Evolutionary conservation across 2,329 filamentous ascomycete genomes (phyloP).

Genomic region (Cordyceps farinosa): DNA sequence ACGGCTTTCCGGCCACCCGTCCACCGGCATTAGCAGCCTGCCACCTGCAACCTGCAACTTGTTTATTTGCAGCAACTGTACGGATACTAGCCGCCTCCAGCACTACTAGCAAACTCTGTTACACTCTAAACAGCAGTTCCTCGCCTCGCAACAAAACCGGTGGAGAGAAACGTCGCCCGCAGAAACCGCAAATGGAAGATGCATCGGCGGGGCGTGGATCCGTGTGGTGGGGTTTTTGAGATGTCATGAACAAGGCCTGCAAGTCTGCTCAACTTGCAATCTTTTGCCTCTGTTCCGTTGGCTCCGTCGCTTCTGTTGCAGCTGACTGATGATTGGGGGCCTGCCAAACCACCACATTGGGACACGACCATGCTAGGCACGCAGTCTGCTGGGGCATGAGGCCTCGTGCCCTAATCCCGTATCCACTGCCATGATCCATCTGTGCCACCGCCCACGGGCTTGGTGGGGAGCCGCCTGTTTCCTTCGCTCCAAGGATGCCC

Average conservation of each 20-base stretch:
- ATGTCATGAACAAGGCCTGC: constrained; percentile 4
- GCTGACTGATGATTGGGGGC: constrained; percentile 2
- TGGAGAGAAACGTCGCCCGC: constrained; percentile 13
- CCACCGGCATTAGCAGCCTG: not conserved
- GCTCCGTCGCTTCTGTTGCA: not conserved
- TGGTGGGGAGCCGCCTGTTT: constrained; percentile 3
- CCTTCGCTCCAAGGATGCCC: constrained; percentile 4
- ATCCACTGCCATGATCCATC: constrained; percentile 24
- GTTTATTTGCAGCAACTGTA: not conserved
- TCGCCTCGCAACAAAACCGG: not conserved
- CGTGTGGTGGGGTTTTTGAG: constrained; percentile 11
- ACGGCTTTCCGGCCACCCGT: constrained; percentile 7
- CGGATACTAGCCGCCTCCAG: not conserved
- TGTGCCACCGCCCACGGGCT: constrained; percentile 13
- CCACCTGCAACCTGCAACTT: not conserved
- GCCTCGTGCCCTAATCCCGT: constrained; percentile 30
- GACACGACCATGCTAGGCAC: constrained; percentile 4
- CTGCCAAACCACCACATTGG: constrained; percentile 10
- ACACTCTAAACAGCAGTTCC: not conserved
- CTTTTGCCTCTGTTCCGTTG: not conserved
- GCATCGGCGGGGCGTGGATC: constrained; percentile 17
- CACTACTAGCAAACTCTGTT: not conserved
- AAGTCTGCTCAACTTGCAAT: not conserved
- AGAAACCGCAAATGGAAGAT: constrained; percentile 15
- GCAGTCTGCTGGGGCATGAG: constrained; percentile 15